A percentile compares a stretch with the other conserved stretches of the same genome.
Evolutionary conservation across 768 basidiomycete species (phyloP).

Genomic region (Lentinula raphanica): DNA sequence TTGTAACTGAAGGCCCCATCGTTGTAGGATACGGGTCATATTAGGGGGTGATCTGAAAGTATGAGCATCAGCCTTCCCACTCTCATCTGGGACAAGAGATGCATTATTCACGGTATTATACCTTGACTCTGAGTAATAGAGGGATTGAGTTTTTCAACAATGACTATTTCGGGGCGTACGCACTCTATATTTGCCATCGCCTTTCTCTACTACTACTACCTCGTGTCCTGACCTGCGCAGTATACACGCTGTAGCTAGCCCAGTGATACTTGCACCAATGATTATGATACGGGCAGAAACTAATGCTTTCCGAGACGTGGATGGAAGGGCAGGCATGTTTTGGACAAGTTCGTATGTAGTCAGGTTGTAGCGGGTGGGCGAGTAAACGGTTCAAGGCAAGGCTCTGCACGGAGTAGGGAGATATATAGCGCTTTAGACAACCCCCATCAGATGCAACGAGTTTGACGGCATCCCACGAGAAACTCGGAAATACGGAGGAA

Average conservation of each 20-base stretch:
- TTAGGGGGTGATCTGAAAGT: conserved; percentile 43
- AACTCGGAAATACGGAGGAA: not conserved
- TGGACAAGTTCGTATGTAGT: not conserved
- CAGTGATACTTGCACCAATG: conserved; percentile 46
- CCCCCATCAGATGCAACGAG: conserved; percentile 6
- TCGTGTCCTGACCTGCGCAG: conserved; percentile 54
- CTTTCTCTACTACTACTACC: conserved; percentile 53
- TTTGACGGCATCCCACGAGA: conserved; percentile 2
- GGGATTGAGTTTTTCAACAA: not conserved
- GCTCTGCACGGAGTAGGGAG: too few species aligned
- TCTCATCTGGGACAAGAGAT: not conserved
- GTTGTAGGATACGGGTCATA: conserved; percentile 47
- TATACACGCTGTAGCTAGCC: conserved; percentile 50
- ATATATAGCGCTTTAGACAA: not conserved
- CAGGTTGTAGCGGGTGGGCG: not conserved
- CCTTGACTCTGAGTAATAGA: conserved; percentile 28
- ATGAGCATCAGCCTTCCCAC: not conserved
- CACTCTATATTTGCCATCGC: conserved; percentile 36
- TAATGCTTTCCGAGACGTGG: conserved; percentile 20
- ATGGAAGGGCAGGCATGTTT: conserved; percentile 25
- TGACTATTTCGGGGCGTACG: conserved; percentile 15
- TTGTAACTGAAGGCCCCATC: conserved; percentile 48
- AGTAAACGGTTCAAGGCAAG: conserved; percentile 4
- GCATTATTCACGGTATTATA: conserved; percentile 31
- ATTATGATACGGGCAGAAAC: conserved; percentile 32